Conservation (phyloP, 225 moss, liverwort and hornwort species). For the Asterella californica region DNA sequence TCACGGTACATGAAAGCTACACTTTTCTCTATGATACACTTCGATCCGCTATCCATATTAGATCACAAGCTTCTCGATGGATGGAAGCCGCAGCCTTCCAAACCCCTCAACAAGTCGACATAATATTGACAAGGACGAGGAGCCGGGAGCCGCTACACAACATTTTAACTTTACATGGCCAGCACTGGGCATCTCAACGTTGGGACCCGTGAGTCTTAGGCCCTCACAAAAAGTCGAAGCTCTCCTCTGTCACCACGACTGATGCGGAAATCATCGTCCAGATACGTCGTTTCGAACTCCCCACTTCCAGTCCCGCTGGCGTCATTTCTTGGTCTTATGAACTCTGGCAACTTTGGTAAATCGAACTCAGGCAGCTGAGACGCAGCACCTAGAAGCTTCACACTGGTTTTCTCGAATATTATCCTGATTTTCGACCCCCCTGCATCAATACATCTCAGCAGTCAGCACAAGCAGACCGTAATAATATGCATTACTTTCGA, state of each 20-base stretch:
- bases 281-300: constrained; percentile 70
- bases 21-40: background rate
- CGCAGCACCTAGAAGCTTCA: constrained; percentile 52
- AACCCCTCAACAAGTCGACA: background rate
- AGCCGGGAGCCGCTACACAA: constrained; percentile 7
- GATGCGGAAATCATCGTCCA: constrained; percentile 76
- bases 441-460: constrained; percentile 11
- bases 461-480: background rate
- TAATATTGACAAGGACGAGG: background rate
- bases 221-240: constrained; percentile 85
- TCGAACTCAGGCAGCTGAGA: constrained; percentile 76
- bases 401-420: constrained; percentile 61
- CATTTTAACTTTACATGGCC: constrained; percentile 6
- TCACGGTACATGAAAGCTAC: background rate
- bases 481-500: background rate
- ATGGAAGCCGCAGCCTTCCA: background rate
- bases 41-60: background rate
- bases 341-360: constrained; percentile 67
- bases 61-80: background rate
- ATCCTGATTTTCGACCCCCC: constrained; percentile 66
- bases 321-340: constrained; percentile 44
- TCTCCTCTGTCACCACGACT: constrained; percentile 94
- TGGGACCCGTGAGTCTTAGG: constrained; percentile 15
- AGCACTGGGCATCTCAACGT: background rate
- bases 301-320: constrained; percentile 29